phyloP scores from a whole-genome alignment of 2,329 filamentous ascomycete genomes.

The Trichoderma sp. region DNA sequence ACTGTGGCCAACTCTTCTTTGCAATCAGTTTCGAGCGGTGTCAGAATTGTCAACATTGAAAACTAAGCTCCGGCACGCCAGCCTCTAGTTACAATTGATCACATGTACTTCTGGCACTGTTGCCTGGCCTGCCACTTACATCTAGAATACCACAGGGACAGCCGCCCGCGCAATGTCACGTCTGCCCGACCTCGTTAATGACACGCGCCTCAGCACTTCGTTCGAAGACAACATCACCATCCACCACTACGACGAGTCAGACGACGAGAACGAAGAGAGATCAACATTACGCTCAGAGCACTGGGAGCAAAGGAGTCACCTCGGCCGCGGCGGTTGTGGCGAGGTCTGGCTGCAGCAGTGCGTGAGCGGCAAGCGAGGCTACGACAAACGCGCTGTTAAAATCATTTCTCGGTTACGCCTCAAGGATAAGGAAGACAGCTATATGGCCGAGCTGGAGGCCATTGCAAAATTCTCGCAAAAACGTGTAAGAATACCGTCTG shows the following conservation, averaged over 20 bases:
- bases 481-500: no score
- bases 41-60: no score
- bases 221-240: conserved; percentile 23
- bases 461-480: conserved; percentile 35
- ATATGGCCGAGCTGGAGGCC: conserved; percentile 34
- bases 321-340: conserved; percentile 30
- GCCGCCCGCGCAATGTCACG: no score
- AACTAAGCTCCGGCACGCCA: no score
- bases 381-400: conserved; percentile 32
- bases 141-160: no score
- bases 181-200: conserved; percentile 20
- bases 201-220: conserved; percentile 27
- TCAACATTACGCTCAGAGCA: conserved; percentile 28
- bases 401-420: conserved; percentile 27
- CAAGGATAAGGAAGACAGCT: conserved; percentile 17
- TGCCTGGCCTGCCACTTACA: no score
- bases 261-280: conserved; percentile 21
- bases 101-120: no score
- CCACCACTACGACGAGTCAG: conserved; percentile 29
- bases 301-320: conserved; percentile 29
- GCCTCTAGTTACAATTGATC: no score
- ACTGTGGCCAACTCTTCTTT: no score
- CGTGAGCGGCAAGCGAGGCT: conserved; percentile 11
- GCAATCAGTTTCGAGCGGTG: no score
- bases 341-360: conserved; percentile 31